These are phyloP conservation scores for Beauveria scarabaeidicola DNA, from an alignment of 2,329 filamentous ascomycete genomes.

Conservation along the genomic window DNA sequence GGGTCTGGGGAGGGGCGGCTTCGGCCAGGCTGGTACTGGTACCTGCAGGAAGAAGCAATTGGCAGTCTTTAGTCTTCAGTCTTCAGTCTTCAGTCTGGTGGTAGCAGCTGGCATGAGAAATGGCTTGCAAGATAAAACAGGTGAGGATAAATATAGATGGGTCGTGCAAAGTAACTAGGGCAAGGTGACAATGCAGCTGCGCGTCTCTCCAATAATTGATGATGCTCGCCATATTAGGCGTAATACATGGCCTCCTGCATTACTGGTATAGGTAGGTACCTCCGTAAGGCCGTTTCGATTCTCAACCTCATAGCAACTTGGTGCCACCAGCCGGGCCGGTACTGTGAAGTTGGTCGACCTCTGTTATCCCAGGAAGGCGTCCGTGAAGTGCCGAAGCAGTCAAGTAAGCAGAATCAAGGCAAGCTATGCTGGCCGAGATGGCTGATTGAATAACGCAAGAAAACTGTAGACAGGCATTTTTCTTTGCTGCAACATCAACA, in stretches of 20 bases:
- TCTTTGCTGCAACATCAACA: too few relatives aligned
- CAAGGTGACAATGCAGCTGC: background rate
- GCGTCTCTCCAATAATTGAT: background rate
- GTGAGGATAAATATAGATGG: slow-evolving; percentile 6
- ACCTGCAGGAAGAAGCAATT: background rate
- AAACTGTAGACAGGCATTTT: background rate
- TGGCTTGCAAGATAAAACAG: background rate
- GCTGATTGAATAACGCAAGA: background rate
- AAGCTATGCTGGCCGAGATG: background rate
- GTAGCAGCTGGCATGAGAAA: background rate
- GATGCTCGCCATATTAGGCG: background rate
- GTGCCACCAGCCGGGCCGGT: background rate
- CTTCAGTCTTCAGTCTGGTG: too few relatives aligned
- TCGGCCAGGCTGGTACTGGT: background rate
- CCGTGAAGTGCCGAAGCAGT: background rate
- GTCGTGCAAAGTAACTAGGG: background rate
- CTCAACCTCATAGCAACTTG: background rate
- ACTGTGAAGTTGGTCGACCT: background rate
- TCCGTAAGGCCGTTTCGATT: background rate
- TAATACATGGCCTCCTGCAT: background rate
- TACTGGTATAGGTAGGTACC: background rate
- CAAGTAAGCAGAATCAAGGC: background rate
- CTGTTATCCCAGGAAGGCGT: background rate
- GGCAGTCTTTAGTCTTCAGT: background rate
- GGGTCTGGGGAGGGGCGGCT: background rate